Evolutionary conservation across 306 rosid genomes (phyloP).

Genomic region (Castanea crenata): DNA sequence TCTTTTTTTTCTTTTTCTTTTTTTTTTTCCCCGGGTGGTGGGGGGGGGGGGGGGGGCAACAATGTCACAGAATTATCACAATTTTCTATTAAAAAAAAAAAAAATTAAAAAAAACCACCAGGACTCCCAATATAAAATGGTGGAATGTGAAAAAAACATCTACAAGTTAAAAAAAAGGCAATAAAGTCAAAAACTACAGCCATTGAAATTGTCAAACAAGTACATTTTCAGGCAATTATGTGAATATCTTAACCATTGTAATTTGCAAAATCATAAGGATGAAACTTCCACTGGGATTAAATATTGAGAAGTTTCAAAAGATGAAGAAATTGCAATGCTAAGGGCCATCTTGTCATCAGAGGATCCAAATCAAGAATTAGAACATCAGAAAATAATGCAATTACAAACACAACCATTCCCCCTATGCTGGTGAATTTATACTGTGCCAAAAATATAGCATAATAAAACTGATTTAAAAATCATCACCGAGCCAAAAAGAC

Average conservation of each 20-base stretch:
- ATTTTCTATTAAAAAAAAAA: background rate
- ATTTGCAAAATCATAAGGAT: background rate
- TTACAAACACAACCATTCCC: slow-evolving; percentile 1
- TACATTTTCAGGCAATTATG: background rate
- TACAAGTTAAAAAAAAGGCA: background rate
- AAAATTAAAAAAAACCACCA: background rate
- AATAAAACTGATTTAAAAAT: background rate
- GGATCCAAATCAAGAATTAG: background rate
- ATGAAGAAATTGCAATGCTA: background rate
- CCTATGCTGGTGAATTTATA: slow-evolving; percentile 11
- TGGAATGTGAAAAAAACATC: background rate
- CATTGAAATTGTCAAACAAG: background rate
- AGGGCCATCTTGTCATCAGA: background rate
- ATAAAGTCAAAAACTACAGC: background rate
- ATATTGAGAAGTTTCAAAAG: background rate
- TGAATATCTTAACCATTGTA: background rate
- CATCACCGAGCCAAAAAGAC: slow-evolving; percentile 28
- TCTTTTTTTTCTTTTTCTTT: background rate
- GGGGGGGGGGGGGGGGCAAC: no score
- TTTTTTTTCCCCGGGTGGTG: no score
- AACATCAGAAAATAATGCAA: background rate
- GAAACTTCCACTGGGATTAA: background rate
- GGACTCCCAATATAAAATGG: background rate
- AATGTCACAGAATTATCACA: background rate
- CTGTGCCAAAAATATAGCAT: slow-evolving; percentile 7